Base-by-base conservation (phyloP, 768 basidiomycete species). In the Ramaria sp. region DNA sequence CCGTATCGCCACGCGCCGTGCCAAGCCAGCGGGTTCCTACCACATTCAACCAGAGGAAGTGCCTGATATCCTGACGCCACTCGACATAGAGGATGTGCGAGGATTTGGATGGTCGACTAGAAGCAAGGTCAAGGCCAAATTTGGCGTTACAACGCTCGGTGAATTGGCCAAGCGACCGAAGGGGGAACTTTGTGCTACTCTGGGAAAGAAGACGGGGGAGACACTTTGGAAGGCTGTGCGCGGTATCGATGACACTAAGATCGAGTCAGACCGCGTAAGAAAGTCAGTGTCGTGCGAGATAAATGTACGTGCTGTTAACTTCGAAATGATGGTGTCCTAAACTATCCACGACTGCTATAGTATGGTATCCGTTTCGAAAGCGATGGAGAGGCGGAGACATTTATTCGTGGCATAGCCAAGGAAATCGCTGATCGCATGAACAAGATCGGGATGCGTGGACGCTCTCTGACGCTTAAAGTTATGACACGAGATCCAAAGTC, bases 201-300 rank as follows among this genome's bases (percentile, higher is more conserved):
- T 97, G 7, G 96, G 96, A 0, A 86, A 81, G 62, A 74, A 78
- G 24, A 89, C 80, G 0, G 95, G 94, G 1, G 88, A 91, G 67
- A 94, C 80, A 41, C 69, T 98, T 24, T 93, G 81, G 64, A 90
- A 91, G 19, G 90, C 83, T 0, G 68, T 94, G 15, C 76, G 90
- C 17, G 96, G 96, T 0, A 73, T 92, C 27, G 96, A 98, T 63
- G 79, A 87, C 34, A 79, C 81, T 54, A 79, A 79, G 58, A 70
- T 98, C 45, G 88, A 91, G 66, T 84, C 82, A 34, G 86, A 91
- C 66, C 91, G 91, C 65, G 81, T 84, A 51, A 75, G 95, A 63
- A 93, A 92, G 68, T 90, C 86, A 6, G 91, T 99, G 19, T 91
- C 88, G 11, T 93, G 90, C 58, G 95, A 97, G 66, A 88, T 97